Evolutionary conservation across 352 stramenopile genomes (phyloP).

Genomic region (Aphanomyces euteiches): DNA sequence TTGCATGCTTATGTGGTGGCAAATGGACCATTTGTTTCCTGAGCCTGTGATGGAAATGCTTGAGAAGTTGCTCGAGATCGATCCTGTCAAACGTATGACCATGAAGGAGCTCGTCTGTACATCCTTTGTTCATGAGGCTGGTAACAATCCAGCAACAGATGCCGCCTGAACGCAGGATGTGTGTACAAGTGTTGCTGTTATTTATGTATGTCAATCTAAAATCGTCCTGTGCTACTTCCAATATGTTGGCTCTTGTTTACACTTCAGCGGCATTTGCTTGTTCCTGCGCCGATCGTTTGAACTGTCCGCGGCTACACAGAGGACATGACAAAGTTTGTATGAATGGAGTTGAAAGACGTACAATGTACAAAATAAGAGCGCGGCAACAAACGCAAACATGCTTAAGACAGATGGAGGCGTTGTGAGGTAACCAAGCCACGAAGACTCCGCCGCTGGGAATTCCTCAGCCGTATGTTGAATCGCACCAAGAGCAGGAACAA

Average conservation of each 20-base stretch:
- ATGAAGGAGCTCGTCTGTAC: conserved; percentile 4
- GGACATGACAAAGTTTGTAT: background rate
- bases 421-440: conserved; percentile 40
- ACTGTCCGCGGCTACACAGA: conserved; percentile 45
- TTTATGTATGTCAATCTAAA: too few species aligned
- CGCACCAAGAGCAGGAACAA: conserved; percentile 51
- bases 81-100: conserved; percentile 8
- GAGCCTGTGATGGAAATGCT: background rate
- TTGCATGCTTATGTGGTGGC: conserved; percentile 12
- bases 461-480: conserved; percentile 40
- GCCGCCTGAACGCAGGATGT: too few species aligned
- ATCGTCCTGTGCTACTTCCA: too few species aligned
- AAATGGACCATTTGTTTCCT: conserved; percentile 18
- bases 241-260: too few species aligned
- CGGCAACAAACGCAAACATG: conserved; percentile 41
- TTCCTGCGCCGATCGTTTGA: conserved; percentile 51
- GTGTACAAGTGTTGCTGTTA: background rate
- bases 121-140: too few species aligned
- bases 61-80: conserved; percentile 3
- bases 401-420: conserved; percentile 56
- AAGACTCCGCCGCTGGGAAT: conserved; percentile 31
- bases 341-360: conserved; percentile 33
- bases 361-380: conserved; percentile 53
- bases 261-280: background rate
- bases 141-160: too few species aligned